Evolutionary conservation across 768 basidiomycete genomes (phyloP).

Genomic region (Russula sp.): DNA sequence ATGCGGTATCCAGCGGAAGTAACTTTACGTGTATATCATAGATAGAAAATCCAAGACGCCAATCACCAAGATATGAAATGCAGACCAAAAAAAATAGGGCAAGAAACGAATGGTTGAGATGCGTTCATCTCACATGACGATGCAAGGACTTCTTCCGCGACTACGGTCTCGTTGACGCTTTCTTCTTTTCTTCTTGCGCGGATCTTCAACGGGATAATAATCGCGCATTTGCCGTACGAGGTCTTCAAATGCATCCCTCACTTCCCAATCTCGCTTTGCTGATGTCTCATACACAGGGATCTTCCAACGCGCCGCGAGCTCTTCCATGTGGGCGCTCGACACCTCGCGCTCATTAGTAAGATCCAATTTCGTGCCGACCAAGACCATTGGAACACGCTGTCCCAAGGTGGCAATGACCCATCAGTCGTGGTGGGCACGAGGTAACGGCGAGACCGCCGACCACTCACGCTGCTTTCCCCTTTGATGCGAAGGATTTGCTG

Average conservation of each 20-base stretch:
- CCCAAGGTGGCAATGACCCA: background rate
- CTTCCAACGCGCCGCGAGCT: constrained; percentile 58
- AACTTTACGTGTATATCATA: constrained; percentile 6
- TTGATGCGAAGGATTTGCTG: constrained; percentile 80
- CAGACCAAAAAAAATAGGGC: constrained; percentile 1
- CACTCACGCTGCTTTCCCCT: constrained; percentile 54
- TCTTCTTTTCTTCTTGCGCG: constrained; percentile 32
- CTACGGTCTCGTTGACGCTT: constrained; percentile 24
- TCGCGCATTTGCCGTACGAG: constrained; percentile 68
- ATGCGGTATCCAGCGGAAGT: constrained; percentile 4
- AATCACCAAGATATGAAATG: constrained; percentile 4
- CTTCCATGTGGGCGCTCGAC: constrained; percentile 53
- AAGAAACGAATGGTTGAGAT: constrained; percentile 4
- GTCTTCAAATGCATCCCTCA: constrained; percentile 72
- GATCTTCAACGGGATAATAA: constrained; percentile 48
- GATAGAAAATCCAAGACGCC: constrained; percentile 8
- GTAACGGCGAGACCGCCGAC: too few relatives aligned
- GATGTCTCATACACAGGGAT: constrained; percentile 84
- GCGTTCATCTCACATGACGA: constrained; percentile 34
- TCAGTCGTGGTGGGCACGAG: background rate
- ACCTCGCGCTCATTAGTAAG: constrained; percentile 78
- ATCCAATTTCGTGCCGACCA: constrained; percentile 84
- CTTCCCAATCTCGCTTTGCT: constrained; percentile 80
- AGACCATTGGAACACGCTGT: constrained; percentile 69
- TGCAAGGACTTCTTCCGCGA: constrained; percentile 30